A percentile compares a stretch with the other conserved stretches of the same genome.
phyloP scores from a whole-genome alignment of 2,329 filamentous ascomycete genomes.

The Nothophaeocryptopus gaeumannii region DNA sequence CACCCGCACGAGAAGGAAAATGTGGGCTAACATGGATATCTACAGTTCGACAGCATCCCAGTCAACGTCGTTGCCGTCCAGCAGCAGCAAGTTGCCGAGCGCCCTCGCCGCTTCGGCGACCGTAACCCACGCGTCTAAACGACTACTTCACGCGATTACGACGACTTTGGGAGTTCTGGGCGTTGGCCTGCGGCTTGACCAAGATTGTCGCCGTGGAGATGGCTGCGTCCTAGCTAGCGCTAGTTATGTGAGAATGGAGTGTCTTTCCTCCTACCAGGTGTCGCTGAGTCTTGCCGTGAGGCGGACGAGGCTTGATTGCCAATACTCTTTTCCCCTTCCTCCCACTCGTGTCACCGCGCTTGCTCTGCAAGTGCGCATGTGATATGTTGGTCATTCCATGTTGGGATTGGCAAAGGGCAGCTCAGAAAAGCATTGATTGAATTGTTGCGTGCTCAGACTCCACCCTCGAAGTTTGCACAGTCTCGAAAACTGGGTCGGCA shows the following conservation, averaged over 20 bases:
- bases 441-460: no score
- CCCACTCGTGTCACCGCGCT: neutral
- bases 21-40: constrained; percentile 9
- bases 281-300: constrained; percentile 20
- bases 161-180: constrained; percentile 18
- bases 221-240: constrained; percentile 13
- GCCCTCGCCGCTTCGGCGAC: constrained; percentile 74
- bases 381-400: no score
- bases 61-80: constrained; percentile 91
- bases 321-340: constrained; percentile 12
- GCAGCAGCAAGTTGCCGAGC: constrained; percentile 83
- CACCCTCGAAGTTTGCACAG: no score
- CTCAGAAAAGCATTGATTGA: no score
- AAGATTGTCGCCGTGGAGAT: constrained; percentile 12
- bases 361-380: no score
- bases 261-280: constrained; percentile 19
- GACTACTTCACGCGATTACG: constrained; percentile 14
- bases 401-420: no score
- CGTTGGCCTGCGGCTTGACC: constrained; percentile 18
- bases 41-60: constrained; percentile 91
- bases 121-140: constrained; percentile 43
- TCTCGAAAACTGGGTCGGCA: no score
- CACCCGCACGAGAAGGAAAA: constrained; percentile 67
- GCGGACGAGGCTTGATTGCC: constrained; percentile 24
- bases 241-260: constrained; percentile 10